Evolutionary conservation across 176 grass and related monocot species (phyloP), one percentile per base, ranked within the genome.

Genomic region (sorghum (Sorghum bicolor)): DNA sequence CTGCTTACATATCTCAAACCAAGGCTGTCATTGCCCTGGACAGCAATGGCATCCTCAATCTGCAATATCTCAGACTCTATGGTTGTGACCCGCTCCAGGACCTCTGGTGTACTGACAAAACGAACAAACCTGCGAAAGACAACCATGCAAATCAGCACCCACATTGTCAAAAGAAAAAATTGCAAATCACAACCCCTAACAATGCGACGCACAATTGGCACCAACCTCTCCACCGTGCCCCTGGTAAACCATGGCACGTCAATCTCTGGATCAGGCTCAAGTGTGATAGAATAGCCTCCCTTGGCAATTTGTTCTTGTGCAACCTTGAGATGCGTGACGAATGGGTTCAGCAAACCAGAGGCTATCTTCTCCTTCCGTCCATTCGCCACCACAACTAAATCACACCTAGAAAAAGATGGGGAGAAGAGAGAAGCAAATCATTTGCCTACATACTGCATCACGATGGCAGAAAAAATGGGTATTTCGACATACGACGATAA

Each of bases 81-180:
- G 13, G 96, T 99, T 4, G 87, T 92, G 12, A 96, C 93, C 24
- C 96, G 88, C 74, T 99, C 96, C 50, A 99, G 86, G 80, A 96
- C 82, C 86, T 99, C 96, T 2, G 93, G 96, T 15, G 96, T 99
- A 74, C 96, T 99, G 22, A 99, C 96, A 57, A 99, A 99, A 65
- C 96, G 87, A 72, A 99, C 96, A 90, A 99, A 99, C 85, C 96
- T 98, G 86, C 48, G n/a, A 82, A 61, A 33, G 75, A 25, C 48
- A 85, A 80, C 36, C 39, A 30, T 32, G 24, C 24, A 67, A 90
- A 64, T 81, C 32, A 67, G 12, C 26, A 77, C 29, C 61, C 24
- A 1, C 2, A 47, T 73, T 5, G 44, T 30, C 14, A 30, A 73
- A 29, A 17, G 15, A 13, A 43, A 11, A 72, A 69, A 39, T 41